Percentiles rank a stretch among this genome's conserved stretches.
phyloP scores from a whole-genome alignment of 352 stramenopile genomes.

The Phytophthora brassicae region DNA sequence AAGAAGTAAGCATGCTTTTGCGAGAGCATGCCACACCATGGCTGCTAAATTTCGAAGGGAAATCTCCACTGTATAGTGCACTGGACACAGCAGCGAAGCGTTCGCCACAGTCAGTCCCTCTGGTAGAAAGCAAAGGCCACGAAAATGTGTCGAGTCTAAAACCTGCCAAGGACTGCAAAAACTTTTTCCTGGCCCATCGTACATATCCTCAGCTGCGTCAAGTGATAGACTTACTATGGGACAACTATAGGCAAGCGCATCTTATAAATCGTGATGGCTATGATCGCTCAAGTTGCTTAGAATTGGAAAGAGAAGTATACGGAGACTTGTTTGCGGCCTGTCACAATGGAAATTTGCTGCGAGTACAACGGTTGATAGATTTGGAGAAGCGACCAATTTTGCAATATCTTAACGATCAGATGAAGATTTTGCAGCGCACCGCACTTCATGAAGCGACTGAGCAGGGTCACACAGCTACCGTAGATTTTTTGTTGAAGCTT shows the following conservation, averaged over 20 bases:
- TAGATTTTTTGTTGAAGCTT: conserved; percentile 62
- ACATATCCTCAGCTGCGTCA: conserved; percentile 57
- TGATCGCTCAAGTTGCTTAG: conserved; percentile 42
- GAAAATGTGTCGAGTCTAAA: conserved; percentile 2
- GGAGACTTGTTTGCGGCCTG: conserved; percentile 56
- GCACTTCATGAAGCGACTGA: conserved; percentile 63
- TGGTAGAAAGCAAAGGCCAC: neutral
- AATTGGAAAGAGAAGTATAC: conserved; percentile 54
- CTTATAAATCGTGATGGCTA: conserved; percentile 34
- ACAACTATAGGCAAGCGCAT: conserved; percentile 37
- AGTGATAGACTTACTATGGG: conserved; percentile 71
- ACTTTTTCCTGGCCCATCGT: conserved; percentile 38
- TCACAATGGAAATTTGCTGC: conserved; percentile 55
- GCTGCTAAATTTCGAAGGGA: conserved; percentile 49
- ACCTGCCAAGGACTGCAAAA: conserved; percentile 24
- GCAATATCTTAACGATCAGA: conserved; percentile 52
- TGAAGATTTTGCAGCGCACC: conserved; percentile 43
- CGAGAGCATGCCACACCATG: conserved; percentile 41
- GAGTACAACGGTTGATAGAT: conserved; percentile 56
- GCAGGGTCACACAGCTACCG: conserved; percentile 55
- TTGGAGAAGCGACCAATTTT: conserved; percentile 53
- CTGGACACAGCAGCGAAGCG: conserved; percentile 45
- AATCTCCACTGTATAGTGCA: conserved; percentile 54
- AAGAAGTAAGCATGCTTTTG: conserved; percentile 56
- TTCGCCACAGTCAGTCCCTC: neutral